These are phyloP conservation scores for Dissophora globulifera DNA, from an alignment of 192 early-diverging fungal species.

Conservation along the genomic window DNA sequence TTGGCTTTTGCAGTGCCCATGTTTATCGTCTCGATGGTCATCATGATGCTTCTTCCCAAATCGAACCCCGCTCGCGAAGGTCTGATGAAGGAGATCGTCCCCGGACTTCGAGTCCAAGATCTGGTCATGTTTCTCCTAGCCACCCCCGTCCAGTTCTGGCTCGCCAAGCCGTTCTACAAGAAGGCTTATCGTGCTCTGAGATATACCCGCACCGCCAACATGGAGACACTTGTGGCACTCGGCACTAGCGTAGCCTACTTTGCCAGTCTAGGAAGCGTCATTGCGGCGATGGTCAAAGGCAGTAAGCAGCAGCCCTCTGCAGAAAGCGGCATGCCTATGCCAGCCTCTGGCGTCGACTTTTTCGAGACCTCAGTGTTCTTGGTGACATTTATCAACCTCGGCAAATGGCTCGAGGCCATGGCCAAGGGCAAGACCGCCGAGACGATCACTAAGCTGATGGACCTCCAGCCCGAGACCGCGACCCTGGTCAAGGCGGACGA, in stretches of 20 bases:
- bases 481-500: conserved; percentile 63
- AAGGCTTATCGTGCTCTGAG: conserved; percentile 72
- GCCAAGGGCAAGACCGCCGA: conserved; percentile 84
- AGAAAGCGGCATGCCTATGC: conserved; percentile 13
- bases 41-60: conserved; percentile 72
- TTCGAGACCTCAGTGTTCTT: conserved; percentile 84
- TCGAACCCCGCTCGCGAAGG: conserved; percentile 54
- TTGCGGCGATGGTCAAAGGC: conserved; percentile 54
- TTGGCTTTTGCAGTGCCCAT: conserved; percentile 74
- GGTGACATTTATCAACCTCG: conserved; percentile 84
- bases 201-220: conserved; percentile 73
- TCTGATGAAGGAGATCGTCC: conserved; percentile 61
- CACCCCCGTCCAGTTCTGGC: conserved; percentile 78
- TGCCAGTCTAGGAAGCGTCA: conserved; percentile 67
- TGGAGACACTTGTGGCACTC: conserved; percentile 83
- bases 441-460: conserved; percentile 79
- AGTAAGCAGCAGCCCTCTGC: conserved; percentile 19
- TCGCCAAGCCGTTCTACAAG: conserved; percentile 74
- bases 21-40: conserved; percentile 76
- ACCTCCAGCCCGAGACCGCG: conserved; percentile 79
- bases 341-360: conserved; percentile 57
- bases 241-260: conserved; percentile 80
- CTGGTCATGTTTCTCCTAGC: conserved; percentile 68
- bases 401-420: conserved; percentile 82
- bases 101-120: conserved; percentile 65